A percentile compares a stretch with the other conserved stretches of the same genome.
Conservation (phyloP, 371 early-diverging fungal species). For the Mortierella sp. region DNA sequence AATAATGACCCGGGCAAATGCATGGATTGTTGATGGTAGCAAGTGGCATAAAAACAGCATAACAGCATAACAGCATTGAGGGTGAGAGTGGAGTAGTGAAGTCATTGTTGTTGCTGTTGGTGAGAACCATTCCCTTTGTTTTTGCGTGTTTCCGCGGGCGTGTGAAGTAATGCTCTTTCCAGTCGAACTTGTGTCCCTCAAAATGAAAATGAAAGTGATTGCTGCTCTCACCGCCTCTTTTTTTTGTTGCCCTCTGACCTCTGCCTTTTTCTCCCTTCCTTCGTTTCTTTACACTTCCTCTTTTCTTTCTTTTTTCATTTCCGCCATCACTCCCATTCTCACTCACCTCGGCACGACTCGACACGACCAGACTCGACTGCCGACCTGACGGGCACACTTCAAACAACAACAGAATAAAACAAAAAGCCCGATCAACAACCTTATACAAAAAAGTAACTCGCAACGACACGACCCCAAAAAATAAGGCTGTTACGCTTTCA, state of each 20-base stretch:
- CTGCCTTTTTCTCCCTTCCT: background rate
- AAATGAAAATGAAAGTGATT: background rate
- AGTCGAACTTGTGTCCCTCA: background rate
- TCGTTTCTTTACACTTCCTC: background rate
- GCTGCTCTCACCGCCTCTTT: background rate
- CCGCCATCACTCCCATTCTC: background rate
- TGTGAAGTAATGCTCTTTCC: too few species aligned
- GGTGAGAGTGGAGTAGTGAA: too few species aligned
- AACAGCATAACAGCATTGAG: too few species aligned
- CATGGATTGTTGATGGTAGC: background rate
- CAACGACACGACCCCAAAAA: constrained; percentile 3
- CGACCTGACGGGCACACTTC: background rate
- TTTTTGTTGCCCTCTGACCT: background rate
- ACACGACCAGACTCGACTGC: background rate
- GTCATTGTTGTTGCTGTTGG: too few species aligned
- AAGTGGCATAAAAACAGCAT: too few species aligned
- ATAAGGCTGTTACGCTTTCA: background rate
- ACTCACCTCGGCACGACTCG: background rate
- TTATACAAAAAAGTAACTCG: background rate
- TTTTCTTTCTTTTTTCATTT: background rate
- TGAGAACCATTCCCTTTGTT: too few species aligned
- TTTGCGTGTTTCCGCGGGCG: too few species aligned
- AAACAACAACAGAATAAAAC: background rate
- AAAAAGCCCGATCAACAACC: background rate
- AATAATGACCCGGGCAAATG: background rate